These are phyloP conservation scores for Hypoxylon sp. DNA, from an alignment of 2,329 filamentous ascomycete genomes.

Conservation along the genomic window DNA sequence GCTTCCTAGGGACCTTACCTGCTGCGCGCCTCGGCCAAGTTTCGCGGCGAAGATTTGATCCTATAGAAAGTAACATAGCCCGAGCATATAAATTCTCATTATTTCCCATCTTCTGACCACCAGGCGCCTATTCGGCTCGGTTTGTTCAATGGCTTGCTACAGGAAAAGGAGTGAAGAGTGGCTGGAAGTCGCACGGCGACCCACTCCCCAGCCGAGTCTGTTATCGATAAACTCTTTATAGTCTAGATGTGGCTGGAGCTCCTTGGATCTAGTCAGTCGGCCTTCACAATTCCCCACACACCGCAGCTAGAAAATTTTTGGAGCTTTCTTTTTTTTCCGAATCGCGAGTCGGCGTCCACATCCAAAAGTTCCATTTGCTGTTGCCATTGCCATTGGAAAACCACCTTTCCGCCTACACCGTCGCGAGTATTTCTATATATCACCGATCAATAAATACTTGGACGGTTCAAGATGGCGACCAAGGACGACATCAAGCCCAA, in stretches of 20 bases:
- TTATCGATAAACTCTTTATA: slow-evolving; percentile 71
- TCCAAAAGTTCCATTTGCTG: slow-evolving; percentile 23
- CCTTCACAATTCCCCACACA: slow-evolving; percentile 40
- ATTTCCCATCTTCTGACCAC: too few relatives aligned
- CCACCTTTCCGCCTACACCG: slow-evolving; percentile 41
- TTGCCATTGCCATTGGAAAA: slow-evolving; percentile 38
- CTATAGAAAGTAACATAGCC: too few relatives aligned
- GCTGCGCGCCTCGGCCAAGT: not conserved
- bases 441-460: slow-evolving; percentile 36
- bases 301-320: slow-evolving; percentile 50
- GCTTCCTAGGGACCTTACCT: not conserved
- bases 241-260: slow-evolving; percentile 34
- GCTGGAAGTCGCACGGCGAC: not conserved
- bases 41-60: too few relatives aligned
- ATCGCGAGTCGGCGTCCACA: slow-evolving; percentile 33
- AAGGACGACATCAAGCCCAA: slow-evolving; percentile 44
- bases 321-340: slow-evolving; percentile 47
- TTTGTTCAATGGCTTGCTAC: too few relatives aligned
- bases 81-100: too few relatives aligned
- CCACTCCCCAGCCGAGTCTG: not conserved
- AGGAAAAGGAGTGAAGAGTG: not conserved
- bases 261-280: slow-evolving; percentile 23
- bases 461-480: slow-evolving; percentile 46
- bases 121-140: too few relatives aligned
- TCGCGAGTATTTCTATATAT: slow-evolving; percentile 35